phyloP scores from a whole-genome alignment of 139 green algal species.

The Diplosphaera chodatii region DNA sequence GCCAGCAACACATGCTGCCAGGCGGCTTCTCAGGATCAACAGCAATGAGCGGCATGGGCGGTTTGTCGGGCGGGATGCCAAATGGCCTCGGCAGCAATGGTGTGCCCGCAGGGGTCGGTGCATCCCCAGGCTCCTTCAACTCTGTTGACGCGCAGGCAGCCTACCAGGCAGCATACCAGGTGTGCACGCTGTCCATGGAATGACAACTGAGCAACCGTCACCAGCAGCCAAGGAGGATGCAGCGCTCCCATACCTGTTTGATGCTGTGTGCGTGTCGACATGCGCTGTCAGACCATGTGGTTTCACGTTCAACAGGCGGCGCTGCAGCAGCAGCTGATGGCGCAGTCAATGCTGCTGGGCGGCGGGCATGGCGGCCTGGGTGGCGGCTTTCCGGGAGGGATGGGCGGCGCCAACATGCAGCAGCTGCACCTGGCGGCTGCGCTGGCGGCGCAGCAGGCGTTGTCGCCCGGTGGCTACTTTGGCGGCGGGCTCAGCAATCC shows the following conservation, averaged over 20 bases:
- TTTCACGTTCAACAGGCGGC: constrained; percentile 35
- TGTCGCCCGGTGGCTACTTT: constrained; percentile 21
- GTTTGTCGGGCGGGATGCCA: background rate
- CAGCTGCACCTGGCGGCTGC: constrained; percentile 40
- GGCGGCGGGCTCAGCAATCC: constrained; percentile 31
- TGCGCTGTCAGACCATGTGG: too few relatives aligned
- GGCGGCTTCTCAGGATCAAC: background rate
- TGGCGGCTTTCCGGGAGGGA: background rate
- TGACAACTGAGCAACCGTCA: too few relatives aligned
- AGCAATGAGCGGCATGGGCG: background rate
- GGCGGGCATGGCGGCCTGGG: constrained; percentile 15
- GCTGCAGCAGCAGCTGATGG: constrained; percentile 57
- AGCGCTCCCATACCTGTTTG: too few relatives aligned
- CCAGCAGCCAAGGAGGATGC: too few relatives aligned
- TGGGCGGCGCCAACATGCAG: background rate
- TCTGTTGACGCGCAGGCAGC: constrained; percentile 78
- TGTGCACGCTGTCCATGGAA: too few relatives aligned
- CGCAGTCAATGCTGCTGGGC: constrained; percentile 31
- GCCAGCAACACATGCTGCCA: constrained; percentile 13
- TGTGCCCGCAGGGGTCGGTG: background rate
- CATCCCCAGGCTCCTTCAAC: background rate
- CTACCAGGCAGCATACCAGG: constrained; percentile 81
- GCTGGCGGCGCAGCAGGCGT: constrained; percentile 52
- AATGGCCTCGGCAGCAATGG: background rate
- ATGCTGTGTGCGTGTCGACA: too few relatives aligned